Evolutionary conservation across 2,329 filamentous ascomycete genomes (phyloP), one percentile per base, ranked within the genome.

Genomic region (Metarhizium sp.): DNA sequence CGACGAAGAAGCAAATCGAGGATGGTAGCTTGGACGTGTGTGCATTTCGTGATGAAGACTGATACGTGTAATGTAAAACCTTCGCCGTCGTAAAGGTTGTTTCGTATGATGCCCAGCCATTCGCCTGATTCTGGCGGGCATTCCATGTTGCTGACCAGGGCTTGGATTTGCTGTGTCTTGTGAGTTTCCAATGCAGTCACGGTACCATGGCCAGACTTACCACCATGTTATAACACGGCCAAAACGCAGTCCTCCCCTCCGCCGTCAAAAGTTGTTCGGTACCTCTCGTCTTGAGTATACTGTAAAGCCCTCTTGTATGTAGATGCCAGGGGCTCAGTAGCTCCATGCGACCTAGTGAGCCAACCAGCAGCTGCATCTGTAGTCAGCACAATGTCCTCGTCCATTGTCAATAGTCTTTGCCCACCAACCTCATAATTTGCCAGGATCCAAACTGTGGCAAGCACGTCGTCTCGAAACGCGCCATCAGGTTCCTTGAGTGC

Each of bases 381-480:
- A 2, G 54, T 66, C 13, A 63, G 60, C 34, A 53, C 13, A 34
- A 34, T 34, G 32, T 34, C 6, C 1, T 6, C 29, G 18, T n/a
- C 18, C 34, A 6, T 29, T 8, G 14, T 11, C 11, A 25, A 6
- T 11, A n/a, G n/a, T 11, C 10, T 29, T 25, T 30, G 8, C 18
- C 29, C 34, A 55, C 55, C 4, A 57, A 70, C 71, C 64, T 74
- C 72, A 50, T 74, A 73, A 56, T 71, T 72, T 45, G 69, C 59
- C 20, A 74, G 60, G 38, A 74, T 65, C 72, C 72, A 74, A 3
- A 74, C 68, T 3, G 72, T 70, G 16, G 68, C 68, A 16, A 74
- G 66, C 20, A 72, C 64, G 54, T 74, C 68, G 25, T 71, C 63
- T 55, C 72, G 57, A 45, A 64, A 36, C 4, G 65, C 59, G 6